Conservation (phyloP, 2,329 filamentous ascomycete species). For the Fusarium graminum region DNA sequence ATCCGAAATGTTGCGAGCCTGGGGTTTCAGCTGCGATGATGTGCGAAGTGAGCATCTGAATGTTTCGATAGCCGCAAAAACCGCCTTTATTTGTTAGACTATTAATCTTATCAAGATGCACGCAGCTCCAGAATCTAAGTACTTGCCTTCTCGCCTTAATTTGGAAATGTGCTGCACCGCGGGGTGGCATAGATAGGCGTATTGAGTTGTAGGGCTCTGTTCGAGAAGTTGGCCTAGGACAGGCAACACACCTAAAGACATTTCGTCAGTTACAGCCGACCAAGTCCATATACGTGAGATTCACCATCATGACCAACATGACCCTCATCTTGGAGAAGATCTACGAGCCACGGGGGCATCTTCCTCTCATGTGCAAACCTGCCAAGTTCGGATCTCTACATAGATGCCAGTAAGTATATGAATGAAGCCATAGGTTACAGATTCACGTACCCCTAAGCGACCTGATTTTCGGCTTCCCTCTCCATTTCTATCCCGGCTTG, state of each 20-base stretch:
- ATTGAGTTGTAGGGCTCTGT: constrained; percentile 70
- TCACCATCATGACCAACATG: constrained; percentile 67
- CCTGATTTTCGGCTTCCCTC: constrained; percentile 24
- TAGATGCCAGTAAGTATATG: constrained; percentile 10
- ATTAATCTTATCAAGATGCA: background rate
- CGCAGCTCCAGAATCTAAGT: background rate
- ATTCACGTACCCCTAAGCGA: constrained; percentile 40
- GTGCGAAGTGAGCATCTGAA: constrained; percentile 90
- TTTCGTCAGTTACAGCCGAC: constrained; percentile 7
- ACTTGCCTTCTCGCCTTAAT: constrained; percentile 75
- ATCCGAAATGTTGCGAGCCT: constrained; percentile 71
- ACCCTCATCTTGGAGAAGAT: constrained; percentile 71
- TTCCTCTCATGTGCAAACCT: constrained; percentile 78
- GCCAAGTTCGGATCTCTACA: constrained; percentile 74
- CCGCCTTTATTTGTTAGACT: constrained; percentile 67
- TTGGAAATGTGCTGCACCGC: constrained; percentile 85
- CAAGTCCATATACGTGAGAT: background rate
- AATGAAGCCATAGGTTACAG: background rate
- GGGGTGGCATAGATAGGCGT: constrained; percentile 84
- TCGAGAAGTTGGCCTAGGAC: constrained; percentile 73
- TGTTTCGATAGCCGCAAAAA: constrained; percentile 96
- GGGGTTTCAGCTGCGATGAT: constrained; percentile 70
- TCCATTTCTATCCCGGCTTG: constrained; percentile 11
- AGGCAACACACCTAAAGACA: constrained; percentile 66
- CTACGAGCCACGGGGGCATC: constrained; percentile 78